Conservation (phyloP, 2,329 filamentous ascomycete species). For the Colletotrichum neosansevieriae region DNA sequence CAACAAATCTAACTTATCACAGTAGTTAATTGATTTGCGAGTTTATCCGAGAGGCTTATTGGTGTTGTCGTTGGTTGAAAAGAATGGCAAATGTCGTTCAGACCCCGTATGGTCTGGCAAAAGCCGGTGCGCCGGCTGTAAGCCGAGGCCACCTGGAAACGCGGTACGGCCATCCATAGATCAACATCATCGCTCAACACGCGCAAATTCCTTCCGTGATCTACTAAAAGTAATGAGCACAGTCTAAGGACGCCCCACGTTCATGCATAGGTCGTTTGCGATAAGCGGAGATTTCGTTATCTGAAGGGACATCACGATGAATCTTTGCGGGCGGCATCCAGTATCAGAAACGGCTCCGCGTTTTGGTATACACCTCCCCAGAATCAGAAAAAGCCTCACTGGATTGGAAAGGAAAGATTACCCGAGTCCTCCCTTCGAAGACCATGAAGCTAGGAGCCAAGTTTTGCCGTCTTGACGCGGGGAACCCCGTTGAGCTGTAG, state of each 20-base stretch:
- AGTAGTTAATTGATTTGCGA: no score
- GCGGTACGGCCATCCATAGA: not conserved
- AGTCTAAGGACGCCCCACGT: no score
- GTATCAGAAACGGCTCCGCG: not conserved
- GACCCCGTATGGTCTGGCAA: not conserved
- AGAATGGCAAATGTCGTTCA: no score
- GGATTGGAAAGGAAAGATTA: not conserved
- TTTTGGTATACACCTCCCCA: not conserved
- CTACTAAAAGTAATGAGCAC: not conserved
- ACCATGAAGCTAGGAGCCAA: not conserved
- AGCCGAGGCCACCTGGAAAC: not conserved
- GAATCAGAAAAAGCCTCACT: not conserved
- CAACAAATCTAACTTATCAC: no score
- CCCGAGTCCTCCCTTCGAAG: not conserved
- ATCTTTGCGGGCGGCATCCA: not conserved
- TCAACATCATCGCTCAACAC: not conserved
- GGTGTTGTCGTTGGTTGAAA: no score
- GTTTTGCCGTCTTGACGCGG: not conserved
- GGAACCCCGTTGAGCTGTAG: not conserved
- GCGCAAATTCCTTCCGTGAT: not conserved
- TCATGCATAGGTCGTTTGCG: no score
- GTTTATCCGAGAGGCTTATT: no score
- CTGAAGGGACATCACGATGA: no score
- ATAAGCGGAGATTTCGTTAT: no score
- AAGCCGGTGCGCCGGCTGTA: conserved; percentile 5